Evolutionary conservation across 2,329 filamentous ascomycete genomes (phyloP).

Genomic region (Sporothrix humicola): DNA sequence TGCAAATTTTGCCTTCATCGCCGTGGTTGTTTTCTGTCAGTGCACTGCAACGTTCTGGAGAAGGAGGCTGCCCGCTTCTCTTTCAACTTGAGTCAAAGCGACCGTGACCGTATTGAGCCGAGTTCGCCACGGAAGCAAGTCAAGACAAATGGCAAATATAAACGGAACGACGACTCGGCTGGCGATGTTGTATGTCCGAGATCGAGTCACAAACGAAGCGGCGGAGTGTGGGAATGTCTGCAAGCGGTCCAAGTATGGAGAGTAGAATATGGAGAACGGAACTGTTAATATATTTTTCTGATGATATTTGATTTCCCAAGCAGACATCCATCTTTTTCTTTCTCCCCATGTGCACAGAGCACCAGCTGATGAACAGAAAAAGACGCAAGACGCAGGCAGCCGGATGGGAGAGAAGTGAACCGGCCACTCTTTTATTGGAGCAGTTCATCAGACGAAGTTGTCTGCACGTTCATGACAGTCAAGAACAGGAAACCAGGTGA

Average conservation of each 20-base stretch:
- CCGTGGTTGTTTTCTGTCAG: slow-evolving; percentile 11
- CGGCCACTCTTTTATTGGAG: not conserved
- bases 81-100: slow-evolving; percentile 18
- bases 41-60: slow-evolving; percentile 24
- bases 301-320: not conserved
- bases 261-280: no score
- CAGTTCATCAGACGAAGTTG: not conserved
- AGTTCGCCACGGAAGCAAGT: not conserved
- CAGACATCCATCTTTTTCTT: not conserved
- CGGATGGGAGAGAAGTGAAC: not conserved
- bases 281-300: not conserved
- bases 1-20: slow-evolving; percentile 1
- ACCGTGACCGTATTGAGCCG: slow-evolving; percentile 12
- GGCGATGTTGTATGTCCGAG: not conserved
- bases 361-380: not conserved
- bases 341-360: not conserved
- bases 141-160: not conserved
- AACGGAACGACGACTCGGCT: not conserved
- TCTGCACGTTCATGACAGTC: not conserved
- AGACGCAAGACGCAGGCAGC: not conserved
- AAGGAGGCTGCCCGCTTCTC: not conserved
- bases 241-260: no score
- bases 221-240: not conserved
- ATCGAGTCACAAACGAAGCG: not conserved
- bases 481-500: not conserved